These are phyloP conservation scores for Macroventuria anomochaeta DNA, from an alignment of 2,329 filamentous ascomycete genomes.

Conservation along the genomic window DNA sequence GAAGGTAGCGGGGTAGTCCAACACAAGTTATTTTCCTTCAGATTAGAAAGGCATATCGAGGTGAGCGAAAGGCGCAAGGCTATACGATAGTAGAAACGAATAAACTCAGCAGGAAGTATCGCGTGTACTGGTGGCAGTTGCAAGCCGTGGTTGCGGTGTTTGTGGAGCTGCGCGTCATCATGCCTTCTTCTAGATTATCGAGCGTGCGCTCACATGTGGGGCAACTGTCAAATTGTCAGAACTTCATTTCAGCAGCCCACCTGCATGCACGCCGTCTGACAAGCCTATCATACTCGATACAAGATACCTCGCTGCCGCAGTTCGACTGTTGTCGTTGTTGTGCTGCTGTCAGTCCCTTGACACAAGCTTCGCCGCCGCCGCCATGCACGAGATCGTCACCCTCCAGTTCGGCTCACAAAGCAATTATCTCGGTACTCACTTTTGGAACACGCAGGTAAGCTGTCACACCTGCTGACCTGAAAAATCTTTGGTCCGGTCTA, in stretches of 20 bases:
- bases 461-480: background rate
- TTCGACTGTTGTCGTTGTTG: background rate
- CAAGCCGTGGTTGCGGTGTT: background rate
- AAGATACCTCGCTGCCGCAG: background rate
- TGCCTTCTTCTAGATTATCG: background rate
- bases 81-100: background rate
- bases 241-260: conserved; percentile 6
- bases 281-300: background rate
- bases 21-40: no score
- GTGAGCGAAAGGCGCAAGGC: background rate
- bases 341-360: background rate
- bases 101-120: background rate
- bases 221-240: conserved; percentile 15
- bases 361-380: background rate
- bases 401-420: conserved; percentile 91
- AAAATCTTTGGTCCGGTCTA: background rate
- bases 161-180: conserved; percentile 13
- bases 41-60: no score
- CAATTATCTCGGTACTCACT: conserved; percentile 94
- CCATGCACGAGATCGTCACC: conserved; percentile 94
- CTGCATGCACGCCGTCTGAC: background rate
- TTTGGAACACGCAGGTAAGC: conserved; percentile 89
- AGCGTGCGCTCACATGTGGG: conserved; percentile 12
- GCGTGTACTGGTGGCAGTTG: background rate
- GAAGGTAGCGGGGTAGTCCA: no score